These are phyloP conservation scores for Acanthochlamys bracteata DNA, from an alignment of 106 monocot genomes.

Conservation along the genomic window DNA sequence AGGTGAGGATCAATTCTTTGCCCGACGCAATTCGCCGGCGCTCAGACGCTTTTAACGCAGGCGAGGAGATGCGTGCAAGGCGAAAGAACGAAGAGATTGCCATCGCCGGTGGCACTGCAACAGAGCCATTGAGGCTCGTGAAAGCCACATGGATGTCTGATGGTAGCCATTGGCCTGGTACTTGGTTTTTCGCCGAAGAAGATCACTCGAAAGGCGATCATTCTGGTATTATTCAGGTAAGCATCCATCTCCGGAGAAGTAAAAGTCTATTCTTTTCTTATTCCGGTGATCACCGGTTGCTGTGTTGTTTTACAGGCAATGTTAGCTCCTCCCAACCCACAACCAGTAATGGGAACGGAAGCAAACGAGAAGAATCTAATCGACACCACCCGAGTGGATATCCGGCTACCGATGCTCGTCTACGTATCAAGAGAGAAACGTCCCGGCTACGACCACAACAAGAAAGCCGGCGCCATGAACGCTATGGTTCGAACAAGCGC, in stretches of 20 bases:
- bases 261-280: background rate
- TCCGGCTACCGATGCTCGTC: conserved; percentile 89
- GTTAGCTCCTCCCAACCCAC: conserved; percentile 80
- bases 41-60: conserved; percentile 85
- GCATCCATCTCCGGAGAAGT: background rate
- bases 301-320: conserved; percentile 41
- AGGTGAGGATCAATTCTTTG: conserved; percentile 82
- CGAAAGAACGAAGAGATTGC: conserved; percentile 26
- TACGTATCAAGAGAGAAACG: conserved; percentile 90
- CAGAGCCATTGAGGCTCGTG: conserved; percentile 25
- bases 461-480: conserved; percentile 99
- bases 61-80: conserved; percentile 65
- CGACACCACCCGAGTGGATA: conserved; percentile 49
- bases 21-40: conserved; percentile 72
- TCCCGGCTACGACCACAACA: conserved; percentile 97
- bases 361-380: conserved; percentile 19
- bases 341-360: conserved; percentile 48
- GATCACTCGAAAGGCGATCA: conserved; percentile 87
- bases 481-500: conserved; percentile 82
- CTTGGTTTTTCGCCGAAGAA: conserved; percentile 41
- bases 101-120: background rate
- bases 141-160: conserved; percentile 95
- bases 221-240: conserved; percentile 91
- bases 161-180: conserved; percentile 92
- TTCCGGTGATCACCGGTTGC: background rate